These are phyloP conservation scores for Populus alba DNA, from an alignment of 345 rosid species.

Conservation along the genomic window DNA sequence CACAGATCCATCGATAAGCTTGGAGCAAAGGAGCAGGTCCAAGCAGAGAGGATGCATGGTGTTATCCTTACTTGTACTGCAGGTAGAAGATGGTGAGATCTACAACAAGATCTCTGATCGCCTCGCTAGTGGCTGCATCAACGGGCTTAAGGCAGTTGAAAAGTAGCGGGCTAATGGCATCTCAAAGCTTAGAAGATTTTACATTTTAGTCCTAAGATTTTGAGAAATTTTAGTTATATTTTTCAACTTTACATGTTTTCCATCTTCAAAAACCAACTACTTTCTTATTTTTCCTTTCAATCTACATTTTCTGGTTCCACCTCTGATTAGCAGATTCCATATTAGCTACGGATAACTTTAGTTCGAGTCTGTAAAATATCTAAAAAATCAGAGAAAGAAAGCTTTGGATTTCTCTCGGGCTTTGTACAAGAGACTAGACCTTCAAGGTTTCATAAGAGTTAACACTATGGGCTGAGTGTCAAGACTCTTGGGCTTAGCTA, in stretches of 20 bases:
- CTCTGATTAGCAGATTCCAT: too few relatives aligned
- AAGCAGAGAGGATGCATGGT: slow-evolving; percentile 13
- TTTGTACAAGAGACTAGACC: not conserved
- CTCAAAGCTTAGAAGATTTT: too few relatives aligned
- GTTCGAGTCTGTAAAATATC: too few relatives aligned
- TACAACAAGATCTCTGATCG: slow-evolving; percentile 56
- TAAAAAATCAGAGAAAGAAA: too few relatives aligned
- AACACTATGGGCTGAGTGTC: not conserved
- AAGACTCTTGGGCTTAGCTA: not conserved
- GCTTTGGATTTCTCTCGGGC: not conserved
- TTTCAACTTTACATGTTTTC: too few relatives aligned
- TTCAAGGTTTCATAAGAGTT: not conserved
- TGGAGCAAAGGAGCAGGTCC: slow-evolving; percentile 46
- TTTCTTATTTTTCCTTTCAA: too few relatives aligned
- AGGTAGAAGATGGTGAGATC: slow-evolving; percentile 71
- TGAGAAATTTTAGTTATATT: too few relatives aligned
- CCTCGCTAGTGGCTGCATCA: slow-evolving; percentile 43
- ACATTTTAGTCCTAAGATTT: too few relatives aligned
- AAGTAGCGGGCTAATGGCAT: too few relatives aligned
- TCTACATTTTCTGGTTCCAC: too few relatives aligned
- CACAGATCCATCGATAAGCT: slow-evolving; percentile 58
- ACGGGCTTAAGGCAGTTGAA: slow-evolving; percentile 48
- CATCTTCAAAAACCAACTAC: too few relatives aligned
- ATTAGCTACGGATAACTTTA: not conserved
- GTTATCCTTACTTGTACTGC: slow-evolving; percentile 45